phyloP scores from a whole-genome alignment of 306 rosid species.

The Ziziphus jujuba region DNA sequence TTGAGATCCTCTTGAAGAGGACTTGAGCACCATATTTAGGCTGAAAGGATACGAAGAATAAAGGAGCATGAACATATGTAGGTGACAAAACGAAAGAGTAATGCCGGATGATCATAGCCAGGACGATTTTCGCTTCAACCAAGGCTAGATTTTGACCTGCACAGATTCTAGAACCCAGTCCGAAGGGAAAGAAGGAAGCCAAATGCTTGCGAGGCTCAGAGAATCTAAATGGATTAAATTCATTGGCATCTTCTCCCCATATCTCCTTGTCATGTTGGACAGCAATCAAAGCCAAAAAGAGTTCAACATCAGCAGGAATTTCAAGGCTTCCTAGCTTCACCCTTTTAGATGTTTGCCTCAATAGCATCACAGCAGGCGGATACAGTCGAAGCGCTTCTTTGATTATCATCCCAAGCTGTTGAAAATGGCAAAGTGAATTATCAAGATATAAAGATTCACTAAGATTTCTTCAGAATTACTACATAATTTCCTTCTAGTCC shows the following conservation, averaged over 20 bases:
- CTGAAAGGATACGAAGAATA: slow-evolving; percentile 30
- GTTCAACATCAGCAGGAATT: slow-evolving; percentile 59
- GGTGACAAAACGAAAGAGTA: slow-evolving; percentile 48
- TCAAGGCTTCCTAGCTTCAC: slow-evolving; percentile 50
- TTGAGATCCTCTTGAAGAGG: slow-evolving; percentile 30
- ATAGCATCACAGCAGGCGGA: slow-evolving; percentile 49
- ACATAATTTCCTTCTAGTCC: too few relatives aligned
- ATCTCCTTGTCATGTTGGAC: slow-evolving; percentile 56
- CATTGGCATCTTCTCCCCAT: slow-evolving; percentile 73
- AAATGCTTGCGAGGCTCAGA: slow-evolving; percentile 54
- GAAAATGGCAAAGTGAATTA: background rate
- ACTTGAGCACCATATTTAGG: slow-evolving; percentile 62
- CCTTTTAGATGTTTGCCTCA: slow-evolving; percentile 42
- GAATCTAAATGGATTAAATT: slow-evolving; percentile 65
- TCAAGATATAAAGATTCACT: background rate
- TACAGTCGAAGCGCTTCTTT: slow-evolving; percentile 74
- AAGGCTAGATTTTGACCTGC: slow-evolving; percentile 66
- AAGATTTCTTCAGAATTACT: too few relatives aligned
- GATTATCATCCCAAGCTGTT: slow-evolving; percentile 58
- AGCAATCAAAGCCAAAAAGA: slow-evolving; percentile 49
- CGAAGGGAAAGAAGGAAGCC: slow-evolving; percentile 61
- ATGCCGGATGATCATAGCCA: slow-evolving; percentile 45
- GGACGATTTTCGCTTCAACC: slow-evolving; percentile 50
- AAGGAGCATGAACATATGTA: slow-evolving; percentile 50
- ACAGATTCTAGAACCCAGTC: slow-evolving; percentile 58